phyloP scores from a whole-genome alignment of 1,284 basidiomycete species.

The Somion occarium region DNA sequence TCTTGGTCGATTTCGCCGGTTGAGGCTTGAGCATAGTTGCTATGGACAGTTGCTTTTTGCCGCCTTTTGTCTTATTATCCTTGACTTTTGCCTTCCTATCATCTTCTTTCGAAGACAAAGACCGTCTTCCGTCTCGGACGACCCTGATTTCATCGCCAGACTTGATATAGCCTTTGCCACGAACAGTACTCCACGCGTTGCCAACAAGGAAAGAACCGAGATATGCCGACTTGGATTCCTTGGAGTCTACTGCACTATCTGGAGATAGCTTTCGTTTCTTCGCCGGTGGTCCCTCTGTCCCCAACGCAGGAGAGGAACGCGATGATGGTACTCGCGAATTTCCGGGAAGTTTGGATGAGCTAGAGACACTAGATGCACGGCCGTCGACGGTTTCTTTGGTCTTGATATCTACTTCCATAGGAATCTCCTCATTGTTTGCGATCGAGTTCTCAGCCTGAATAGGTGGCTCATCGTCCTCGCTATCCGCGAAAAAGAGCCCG shows the following conservation, averaged over 20 bases:
- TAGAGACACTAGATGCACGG: constrained; percentile 38
- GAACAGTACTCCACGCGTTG: constrained; percentile 80
- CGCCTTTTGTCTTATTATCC: constrained; percentile 29
- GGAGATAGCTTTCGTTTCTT: constrained; percentile 47
- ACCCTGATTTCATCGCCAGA: constrained; percentile 56
- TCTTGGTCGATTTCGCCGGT: constrained; percentile 46
- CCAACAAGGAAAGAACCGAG: constrained; percentile 67
- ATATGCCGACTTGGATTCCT: constrained; percentile 32
- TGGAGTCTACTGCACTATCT: constrained; percentile 9
- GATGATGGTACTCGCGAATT: constrained; percentile 20
- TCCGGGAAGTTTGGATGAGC: constrained; percentile 26
- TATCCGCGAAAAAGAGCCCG: constrained; percentile 52
- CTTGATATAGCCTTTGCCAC: constrained; percentile 65
- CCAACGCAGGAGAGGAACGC: constrained; percentile 15
- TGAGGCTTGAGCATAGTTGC: constrained; percentile 61
- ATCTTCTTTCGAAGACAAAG: constrained; percentile 15
- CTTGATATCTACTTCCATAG: constrained; percentile 13
- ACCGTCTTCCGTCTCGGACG: constrained; percentile 47
- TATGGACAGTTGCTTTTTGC: constrained; percentile 62
- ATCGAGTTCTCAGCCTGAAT: not conserved
- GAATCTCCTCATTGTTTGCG: constrained; percentile 21
- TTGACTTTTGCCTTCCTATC: constrained; percentile 20
- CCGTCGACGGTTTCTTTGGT: constrained; percentile 17
- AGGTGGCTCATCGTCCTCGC: constrained; percentile 45
- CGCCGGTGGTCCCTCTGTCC: constrained; percentile 19